Evolutionary conservation across 1,284 basidiomycete species (phyloP).

Genomic region (Leccinum solheimii): DNA sequence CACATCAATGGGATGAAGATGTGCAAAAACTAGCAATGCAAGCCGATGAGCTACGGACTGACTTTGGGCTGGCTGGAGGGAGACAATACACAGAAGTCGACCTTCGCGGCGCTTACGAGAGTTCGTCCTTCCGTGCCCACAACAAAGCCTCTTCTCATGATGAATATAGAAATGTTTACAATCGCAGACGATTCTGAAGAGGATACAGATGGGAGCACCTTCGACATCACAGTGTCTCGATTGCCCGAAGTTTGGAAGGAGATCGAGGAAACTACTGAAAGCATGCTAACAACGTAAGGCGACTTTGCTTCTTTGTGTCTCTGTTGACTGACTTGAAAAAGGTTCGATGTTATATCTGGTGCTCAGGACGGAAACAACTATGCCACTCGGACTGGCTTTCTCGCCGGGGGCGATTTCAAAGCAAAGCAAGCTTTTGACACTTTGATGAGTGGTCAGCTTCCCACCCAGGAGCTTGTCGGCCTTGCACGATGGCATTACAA

Average conservation of each 20-base stretch:
- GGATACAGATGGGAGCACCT: constrained; percentile 39
- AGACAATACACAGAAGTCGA: constrained; percentile 49
- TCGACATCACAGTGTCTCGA: constrained; percentile 50
- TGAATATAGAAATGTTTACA: constrained; percentile 42
- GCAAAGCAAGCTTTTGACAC: constrained; percentile 53
- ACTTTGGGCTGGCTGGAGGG: constrained; percentile 46
- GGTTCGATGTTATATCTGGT: constrained; percentile 61
- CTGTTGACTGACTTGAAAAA: constrained; percentile 29
- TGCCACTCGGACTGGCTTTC: constrained; percentile 52
- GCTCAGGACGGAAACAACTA: constrained; percentile 48
- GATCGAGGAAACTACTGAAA: constrained; percentile 45
- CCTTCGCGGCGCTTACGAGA: constrained; percentile 49
- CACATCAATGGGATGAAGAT: constrained; percentile 43
- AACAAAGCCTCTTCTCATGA: constrained; percentile 6
- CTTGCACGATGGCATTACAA: constrained; percentile 54
- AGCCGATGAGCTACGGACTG: constrained; percentile 31
- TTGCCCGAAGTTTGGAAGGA: constrained; percentile 59
- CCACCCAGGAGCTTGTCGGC: constrained; percentile 40
- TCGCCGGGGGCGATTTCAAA: constrained; percentile 51
- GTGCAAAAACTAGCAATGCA: constrained; percentile 41
- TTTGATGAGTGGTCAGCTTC: constrained; percentile 47
- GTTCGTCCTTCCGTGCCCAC: constrained; percentile 35
- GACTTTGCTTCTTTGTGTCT: constrained; percentile 19
- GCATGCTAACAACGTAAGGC: constrained; percentile 54
- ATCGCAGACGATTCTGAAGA: constrained; percentile 29